phyloP scores from a whole-genome alignment of 2,329 filamentous ascomycete species.

The Aspergillus ustus region DNA sequence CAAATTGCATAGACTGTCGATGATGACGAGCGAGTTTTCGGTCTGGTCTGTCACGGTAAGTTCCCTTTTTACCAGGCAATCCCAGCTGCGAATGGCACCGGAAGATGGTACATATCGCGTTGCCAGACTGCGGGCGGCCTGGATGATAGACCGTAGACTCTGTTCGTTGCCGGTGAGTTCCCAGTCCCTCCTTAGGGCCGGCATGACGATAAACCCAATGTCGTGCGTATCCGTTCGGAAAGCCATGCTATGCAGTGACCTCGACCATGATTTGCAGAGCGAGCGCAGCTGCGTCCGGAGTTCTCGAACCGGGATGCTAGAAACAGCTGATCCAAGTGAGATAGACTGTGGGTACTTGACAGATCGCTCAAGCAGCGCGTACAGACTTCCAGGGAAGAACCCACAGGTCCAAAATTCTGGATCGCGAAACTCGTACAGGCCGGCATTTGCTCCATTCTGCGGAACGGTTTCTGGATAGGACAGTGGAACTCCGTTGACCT shows the following conservation, averaged over 20 bases:
- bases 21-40: constrained; percentile 47
- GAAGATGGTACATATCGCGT: constrained; percentile 41
- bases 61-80: constrained; percentile 22
- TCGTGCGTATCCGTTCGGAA: constrained; percentile 58
- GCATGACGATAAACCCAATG: constrained; percentile 58
- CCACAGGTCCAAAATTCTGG: constrained; percentile 32
- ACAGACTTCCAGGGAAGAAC: constrained; percentile 27
- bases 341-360: constrained; percentile 12
- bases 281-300: constrained; percentile 17
- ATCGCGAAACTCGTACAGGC: constrained; percentile 18
- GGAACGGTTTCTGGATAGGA: constrained; percentile 19
- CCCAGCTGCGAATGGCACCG: constrained; percentile 46
- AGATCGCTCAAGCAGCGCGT: constrained; percentile 23
- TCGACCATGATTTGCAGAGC: constrained; percentile 22
- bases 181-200: constrained; percentile 53
- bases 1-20: constrained; percentile 49
- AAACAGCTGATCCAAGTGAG: neutral
- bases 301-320: neutral
- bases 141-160: constrained; percentile 20
- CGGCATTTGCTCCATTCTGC: constrained; percentile 18
- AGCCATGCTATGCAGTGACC: constrained; percentile 23
- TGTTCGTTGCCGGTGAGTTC: constrained; percentile 44
- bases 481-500: neutral
- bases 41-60: constrained; percentile 37
- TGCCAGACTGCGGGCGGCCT: constrained; percentile 31